A percentile compares a stretch with the other conserved stretches of the same genome.
phyloP scores from a whole-genome alignment of 805 yeast species.

The Pachysolen tannophilus region DNA sequence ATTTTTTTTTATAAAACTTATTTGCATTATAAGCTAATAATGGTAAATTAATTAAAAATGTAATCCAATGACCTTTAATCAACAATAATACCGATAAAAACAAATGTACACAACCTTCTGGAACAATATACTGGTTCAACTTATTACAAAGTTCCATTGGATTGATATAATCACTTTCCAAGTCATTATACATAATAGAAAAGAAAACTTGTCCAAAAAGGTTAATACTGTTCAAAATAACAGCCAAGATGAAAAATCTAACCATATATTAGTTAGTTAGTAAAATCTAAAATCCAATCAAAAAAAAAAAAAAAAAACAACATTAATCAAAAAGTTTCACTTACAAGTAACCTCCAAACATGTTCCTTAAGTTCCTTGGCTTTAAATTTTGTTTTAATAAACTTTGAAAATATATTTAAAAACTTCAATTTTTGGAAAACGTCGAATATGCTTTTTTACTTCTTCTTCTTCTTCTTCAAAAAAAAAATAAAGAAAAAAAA shows the following conservation, averaged over 20 bases:
- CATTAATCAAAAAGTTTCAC: too few species aligned
- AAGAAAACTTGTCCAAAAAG: constrained; percentile 89
- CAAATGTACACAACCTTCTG: constrained; percentile 84
- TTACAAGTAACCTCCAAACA: too few species aligned
- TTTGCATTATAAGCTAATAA: constrained; percentile 76
- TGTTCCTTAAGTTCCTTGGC: too few species aligned
- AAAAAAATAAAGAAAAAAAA: too few species aligned
- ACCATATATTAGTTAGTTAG: too few species aligned
- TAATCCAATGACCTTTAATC: constrained; percentile 87
- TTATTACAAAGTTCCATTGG: constrained; percentile 95
- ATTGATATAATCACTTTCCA: constrained; percentile 93
- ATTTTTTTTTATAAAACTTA: constrained; percentile 72
- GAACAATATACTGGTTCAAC: constrained; percentile 79
- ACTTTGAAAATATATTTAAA: too few species aligned
- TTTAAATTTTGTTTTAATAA: too few species aligned
- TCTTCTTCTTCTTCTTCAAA: too few species aligned
- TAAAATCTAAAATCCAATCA: too few species aligned
- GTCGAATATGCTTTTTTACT: too few species aligned
- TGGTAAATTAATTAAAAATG: constrained; percentile 76
- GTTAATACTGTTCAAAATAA: constrained; percentile 77
- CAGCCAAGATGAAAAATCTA: constrained; percentile 67
- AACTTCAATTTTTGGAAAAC: too few species aligned
- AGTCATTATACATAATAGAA: constrained; percentile 90
- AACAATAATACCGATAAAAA: constrained; percentile 62
- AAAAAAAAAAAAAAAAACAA: too few species aligned